Conservation (phyloP, 768 basidiomycete species). For the Panellus pusillus region DNA sequence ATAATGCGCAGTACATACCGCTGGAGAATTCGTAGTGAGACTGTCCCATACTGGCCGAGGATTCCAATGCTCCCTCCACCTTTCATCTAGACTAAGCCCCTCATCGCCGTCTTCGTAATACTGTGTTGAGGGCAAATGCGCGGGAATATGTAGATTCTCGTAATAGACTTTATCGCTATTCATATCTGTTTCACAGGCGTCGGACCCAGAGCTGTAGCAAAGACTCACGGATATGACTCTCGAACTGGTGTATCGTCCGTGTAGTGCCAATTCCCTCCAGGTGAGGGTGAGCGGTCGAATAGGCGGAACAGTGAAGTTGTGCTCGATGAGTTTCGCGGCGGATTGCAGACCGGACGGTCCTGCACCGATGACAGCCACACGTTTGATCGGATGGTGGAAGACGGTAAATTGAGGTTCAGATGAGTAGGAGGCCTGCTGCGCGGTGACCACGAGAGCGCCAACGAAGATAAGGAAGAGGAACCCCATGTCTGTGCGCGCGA, state of each 20-base stretch:
- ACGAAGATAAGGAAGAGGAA: no score
- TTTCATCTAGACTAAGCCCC: conserved; percentile 1
- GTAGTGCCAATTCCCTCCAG: conserved; percentile 26
- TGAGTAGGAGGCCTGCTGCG: no score
- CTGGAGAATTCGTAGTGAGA: conserved; percentile 8
- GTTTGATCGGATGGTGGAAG: no score
- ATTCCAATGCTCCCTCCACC: conserved; percentile 9
- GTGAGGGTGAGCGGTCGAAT: conserved; percentile 17
- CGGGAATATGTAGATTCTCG: conserved; percentile 1
- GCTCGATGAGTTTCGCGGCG: neutral
- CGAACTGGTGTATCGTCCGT: conserved; percentile 21
- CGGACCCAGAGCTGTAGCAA: neutral
- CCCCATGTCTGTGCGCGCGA: no score
- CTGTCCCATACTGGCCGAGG: conserved; percentile 14
- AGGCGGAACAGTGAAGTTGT: conserved; percentile 18
- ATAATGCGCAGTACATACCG: neutral
- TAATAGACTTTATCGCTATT: neutral
- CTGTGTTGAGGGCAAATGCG: neutral
- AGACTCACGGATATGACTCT: conserved; percentile 18
- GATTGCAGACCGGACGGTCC: no score
- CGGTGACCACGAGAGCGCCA: no score
- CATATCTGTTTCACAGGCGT: neutral
- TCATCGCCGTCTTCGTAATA: conserved; percentile 15
- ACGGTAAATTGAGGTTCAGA: no score
- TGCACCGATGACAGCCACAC: no score